Conservation (phyloP, 2,329 filamentous ascomycete genomes). For the Botryotinia narcissicola region DNA sequence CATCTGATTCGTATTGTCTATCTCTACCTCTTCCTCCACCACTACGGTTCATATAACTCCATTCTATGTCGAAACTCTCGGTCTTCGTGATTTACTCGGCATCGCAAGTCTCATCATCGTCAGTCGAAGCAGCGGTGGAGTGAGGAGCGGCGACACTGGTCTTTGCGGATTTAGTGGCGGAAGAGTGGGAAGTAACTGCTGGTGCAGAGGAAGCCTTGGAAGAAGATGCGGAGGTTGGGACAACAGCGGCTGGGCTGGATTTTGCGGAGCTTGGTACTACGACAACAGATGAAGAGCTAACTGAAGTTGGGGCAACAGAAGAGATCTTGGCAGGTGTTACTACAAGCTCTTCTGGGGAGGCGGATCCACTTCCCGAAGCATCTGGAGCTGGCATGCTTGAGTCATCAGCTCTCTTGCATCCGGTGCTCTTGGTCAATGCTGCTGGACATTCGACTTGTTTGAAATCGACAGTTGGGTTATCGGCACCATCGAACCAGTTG, state of each 20-base stretch:
- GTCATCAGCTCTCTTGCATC: slow-evolving; percentile 39
- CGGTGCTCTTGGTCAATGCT: slow-evolving; percentile 44
- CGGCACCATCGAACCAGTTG: slow-evolving; percentile 51
- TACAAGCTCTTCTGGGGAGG: neutral
- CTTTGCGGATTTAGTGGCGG: neutral
- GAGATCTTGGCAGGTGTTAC: neutral
- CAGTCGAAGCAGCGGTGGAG: neutral
- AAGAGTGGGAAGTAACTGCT: neutral
- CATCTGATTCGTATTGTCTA: neutral
- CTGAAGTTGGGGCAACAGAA: neutral
- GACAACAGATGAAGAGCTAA: neutral
- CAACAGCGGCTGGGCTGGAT: neutral
- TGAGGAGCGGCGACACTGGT: neutral
- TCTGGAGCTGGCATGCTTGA: slow-evolving; percentile 19
- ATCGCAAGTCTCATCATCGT: slow-evolving; percentile 1
- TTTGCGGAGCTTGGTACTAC: neutral
- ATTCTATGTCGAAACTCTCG: neutral
- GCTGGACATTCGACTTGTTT: slow-evolving; percentile 49
- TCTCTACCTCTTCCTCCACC: neutral
- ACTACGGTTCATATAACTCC: too few relatives aligned
- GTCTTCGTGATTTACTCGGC: neutral
- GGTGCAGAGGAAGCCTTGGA: neutral
- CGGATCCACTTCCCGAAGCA: slow-evolving; percentile 1
- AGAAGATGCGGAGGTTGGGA: neutral
- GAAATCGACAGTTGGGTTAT: slow-evolving; percentile 48